Evolutionary conservation across 257 asterid species (phyloP), one percentile per base, ranked within the genome.

Genomic region (Mentha longifolia): DNA sequence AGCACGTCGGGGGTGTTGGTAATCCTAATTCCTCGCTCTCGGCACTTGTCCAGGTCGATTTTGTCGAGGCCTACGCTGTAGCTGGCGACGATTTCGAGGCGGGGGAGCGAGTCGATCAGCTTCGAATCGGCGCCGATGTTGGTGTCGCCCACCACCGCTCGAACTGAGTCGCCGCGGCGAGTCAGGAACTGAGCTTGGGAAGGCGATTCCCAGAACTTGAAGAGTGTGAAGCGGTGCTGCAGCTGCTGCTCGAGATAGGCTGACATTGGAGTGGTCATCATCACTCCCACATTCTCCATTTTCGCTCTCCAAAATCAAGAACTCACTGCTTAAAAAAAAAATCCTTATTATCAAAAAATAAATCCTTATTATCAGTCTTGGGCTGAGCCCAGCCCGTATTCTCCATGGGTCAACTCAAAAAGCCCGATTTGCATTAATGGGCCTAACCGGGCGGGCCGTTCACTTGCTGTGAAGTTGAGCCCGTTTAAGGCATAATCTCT

Each of bases 1-100:
- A 89, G 83, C 80, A 92, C 97, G 70, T 92, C 90, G n/a, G 98
- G 98, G 2, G 96, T 89, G 75, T 92, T 86, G 39, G 94, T 84
- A 52, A 92, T 95, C 76, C 77, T 81, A 83, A 92, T 87, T 42
- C 95, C 89, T 43, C 82, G 85, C 76, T 86, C 90, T 74, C 50
- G 77, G 37, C 97, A 92, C 76, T 83, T 86, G 0, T 15, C 67
- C 80, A 92, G 49, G 76, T 92, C 94, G 78, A 92, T 87, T 47
- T 82, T 92, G 62, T 92, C 97, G 49, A 85, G 77, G 1, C 97
- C 97, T 7, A 92, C 93, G 70, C 95, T 87, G 79, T 70, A 87
- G 65, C 74, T 85, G 30, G 96, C 81, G 46, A 92, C 90, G 61
- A 92, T 89, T 45, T 88, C 89, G 77, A 92, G 79, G 51, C 81